These are phyloP conservation scores for Eucalyptus rudis DNA, from an alignment of 345 rosid species.

Conservation along the genomic window DNA sequence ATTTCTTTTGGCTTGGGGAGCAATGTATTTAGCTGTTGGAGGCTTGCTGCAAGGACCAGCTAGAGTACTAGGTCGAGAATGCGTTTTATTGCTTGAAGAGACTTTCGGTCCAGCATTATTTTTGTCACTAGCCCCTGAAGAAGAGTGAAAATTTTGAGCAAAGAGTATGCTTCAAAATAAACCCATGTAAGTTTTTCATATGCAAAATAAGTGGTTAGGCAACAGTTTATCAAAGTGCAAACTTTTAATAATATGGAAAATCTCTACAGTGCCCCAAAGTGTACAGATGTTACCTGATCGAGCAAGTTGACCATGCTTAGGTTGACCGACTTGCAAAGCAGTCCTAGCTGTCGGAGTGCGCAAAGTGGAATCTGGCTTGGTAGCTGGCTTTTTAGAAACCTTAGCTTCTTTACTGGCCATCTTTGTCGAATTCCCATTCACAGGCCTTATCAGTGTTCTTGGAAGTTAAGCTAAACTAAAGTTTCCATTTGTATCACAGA, in stretches of 20 bases:
- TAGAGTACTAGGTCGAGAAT: conserved; percentile 18
- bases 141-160: neutral
- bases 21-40: conserved; percentile 20
- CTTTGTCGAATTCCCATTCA: conserved; percentile 18
- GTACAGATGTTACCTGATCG: conserved; percentile 26
- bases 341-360: conserved; percentile 18
- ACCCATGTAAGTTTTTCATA: neutral
- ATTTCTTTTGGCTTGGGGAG: conserved; percentile 38
- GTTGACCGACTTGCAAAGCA: conserved; percentile 10
- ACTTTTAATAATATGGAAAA: neutral
- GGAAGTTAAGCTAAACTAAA: conserved; percentile 45
- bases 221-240: neutral
- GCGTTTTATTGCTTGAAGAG: conserved; percentile 11
- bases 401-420: conserved; percentile 27
- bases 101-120: conserved; percentile 23
- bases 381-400: conserved; percentile 22
- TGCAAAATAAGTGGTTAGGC: neutral
- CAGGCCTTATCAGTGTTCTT: conserved; percentile 52
- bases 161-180: neutral
- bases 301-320: conserved; percentile 21
- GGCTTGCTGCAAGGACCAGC: conserved; percentile 26
- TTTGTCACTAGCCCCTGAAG: conserved; percentile 19
- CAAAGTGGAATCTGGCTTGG: conserved; percentile 17
- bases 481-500: neutral
- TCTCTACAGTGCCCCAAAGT: neutral